A percentile compares a stretch with the other conserved stretches of the same genome.
phyloP scores from a whole-genome alignment of 345 rosid species.

The Garcia nutans region DNA sequence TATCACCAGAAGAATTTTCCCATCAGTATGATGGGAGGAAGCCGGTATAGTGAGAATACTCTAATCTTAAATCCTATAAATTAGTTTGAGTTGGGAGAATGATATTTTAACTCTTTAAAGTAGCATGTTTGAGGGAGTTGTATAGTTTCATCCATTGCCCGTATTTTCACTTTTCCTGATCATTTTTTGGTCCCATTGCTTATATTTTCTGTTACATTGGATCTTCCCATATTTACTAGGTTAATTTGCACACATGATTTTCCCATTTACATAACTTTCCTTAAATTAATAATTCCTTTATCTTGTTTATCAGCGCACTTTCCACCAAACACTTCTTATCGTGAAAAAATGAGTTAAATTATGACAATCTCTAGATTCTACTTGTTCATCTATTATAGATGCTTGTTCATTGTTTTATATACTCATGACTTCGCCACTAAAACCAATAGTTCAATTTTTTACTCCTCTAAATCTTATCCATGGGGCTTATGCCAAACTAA shows the following conservation, averaged over 20 bases:
- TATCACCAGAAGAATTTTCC: constrained; percentile 59
- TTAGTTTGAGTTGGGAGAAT: neutral
- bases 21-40: constrained; percentile 56
- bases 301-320: neutral
- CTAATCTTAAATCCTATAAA: neutral
- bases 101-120: neutral
- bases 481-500: constrained; percentile 12
- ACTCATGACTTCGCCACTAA: neutral
- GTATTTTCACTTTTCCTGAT: neutral
- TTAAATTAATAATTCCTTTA: neutral
- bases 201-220: neutral
- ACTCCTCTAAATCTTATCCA: neutral
- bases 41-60: constrained; percentile 54
- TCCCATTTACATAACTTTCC: neutral
- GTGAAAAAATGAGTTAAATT: neutral
- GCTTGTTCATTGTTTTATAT: neutral
- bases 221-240: neutral
- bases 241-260: neutral
- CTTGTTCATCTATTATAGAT: neutral
- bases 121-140: neutral
- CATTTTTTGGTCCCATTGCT: neutral
- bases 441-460: neutral
- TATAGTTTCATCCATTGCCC: neutral
- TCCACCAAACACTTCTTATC: neutral
- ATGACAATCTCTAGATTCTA: neutral